Conservation (phyloP, 495 filamentous ascomycete species). For the Neurospora terricola region DNA sequence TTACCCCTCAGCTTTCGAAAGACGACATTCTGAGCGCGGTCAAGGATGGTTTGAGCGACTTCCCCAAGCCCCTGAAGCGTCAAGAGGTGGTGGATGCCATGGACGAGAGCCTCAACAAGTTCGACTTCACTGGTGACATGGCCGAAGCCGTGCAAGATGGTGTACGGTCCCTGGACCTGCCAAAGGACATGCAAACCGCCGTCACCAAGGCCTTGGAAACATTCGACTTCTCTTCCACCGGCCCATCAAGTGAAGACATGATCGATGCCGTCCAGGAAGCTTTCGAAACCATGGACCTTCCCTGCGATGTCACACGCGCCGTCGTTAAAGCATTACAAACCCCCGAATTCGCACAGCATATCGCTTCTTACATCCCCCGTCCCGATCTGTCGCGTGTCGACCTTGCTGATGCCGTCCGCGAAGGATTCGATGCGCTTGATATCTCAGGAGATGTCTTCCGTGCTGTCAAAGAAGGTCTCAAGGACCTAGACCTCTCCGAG, state of each 20-base stretch:
- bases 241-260: background rate
- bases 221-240: constrained; percentile 13
- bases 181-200: constrained; percentile 10
- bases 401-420: constrained; percentile 20
- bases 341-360: constrained; percentile 14
- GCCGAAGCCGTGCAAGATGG: constrained; percentile 19
- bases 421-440: constrained; percentile 18
- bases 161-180: constrained; percentile 15
- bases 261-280: constrained; percentile 19
- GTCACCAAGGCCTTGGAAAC: constrained; percentile 12
- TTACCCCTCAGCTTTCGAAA: constrained; percentile 38
- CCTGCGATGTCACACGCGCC: constrained; percentile 5
- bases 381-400: constrained; percentile 17
- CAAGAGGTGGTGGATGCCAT: constrained; percentile 37
- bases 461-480: constrained; percentile 13
- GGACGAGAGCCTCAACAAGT: constrained; percentile 29
- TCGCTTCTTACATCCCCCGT: constrained; percentile 11
- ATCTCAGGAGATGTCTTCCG: constrained; percentile 8
- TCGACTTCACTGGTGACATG: constrained; percentile 29
- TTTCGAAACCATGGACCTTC: constrained; percentile 8
- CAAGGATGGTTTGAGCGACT: constrained; percentile 40
- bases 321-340: constrained; percentile 11
- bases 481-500: constrained; percentile 10
- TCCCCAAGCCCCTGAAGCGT: constrained; percentile 27
- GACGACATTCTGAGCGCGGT: constrained; percentile 47